A percentile compares a stretch with the other conserved stretches of the same genome.
Evolutionary conservation across 1,284 basidiomycete genomes (phyloP).

Genomic region (Cryptococcus amylolentus): DNA sequence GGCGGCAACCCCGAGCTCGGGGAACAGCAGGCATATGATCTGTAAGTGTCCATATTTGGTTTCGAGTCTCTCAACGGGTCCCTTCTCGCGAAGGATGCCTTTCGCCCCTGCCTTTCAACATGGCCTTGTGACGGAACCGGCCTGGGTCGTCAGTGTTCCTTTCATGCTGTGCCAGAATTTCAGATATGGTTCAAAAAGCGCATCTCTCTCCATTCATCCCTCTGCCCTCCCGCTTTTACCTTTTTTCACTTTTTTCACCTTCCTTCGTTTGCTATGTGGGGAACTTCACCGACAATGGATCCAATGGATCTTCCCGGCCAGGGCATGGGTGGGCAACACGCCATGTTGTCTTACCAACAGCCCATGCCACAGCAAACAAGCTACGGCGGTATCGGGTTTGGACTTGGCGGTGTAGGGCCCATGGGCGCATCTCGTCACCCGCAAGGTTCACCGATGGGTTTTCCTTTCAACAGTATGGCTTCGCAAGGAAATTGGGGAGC

Average conservation of each 20-base stretch:
- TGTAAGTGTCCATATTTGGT: conserved; percentile 1
- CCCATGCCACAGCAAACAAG: conserved; percentile 14
- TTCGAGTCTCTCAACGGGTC: not conserved
- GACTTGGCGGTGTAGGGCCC: conserved; percentile 16
- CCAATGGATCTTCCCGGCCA: conserved; percentile 14
- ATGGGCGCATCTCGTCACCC: not conserved
- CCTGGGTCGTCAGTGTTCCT: not conserved
- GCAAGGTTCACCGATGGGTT: conserved; percentile 5
- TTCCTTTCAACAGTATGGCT: no score
- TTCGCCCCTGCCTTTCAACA: not conserved
- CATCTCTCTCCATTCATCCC: not conserved
- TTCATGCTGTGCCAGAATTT: not conserved
- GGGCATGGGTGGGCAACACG: conserved; percentile 6
- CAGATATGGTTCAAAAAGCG: conserved; percentile 1
- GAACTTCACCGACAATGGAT: conserved; percentile 12
- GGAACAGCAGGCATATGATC: conserved; percentile 1
- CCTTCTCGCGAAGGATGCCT: conserved; percentile 9
- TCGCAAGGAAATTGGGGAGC: conserved; percentile 5
- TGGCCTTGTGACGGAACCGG: not conserved
- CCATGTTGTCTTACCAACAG: conserved; percentile 12
- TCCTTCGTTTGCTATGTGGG: conserved; percentile 14
- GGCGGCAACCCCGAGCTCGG: not conserved
- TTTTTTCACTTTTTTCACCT: not conserved
- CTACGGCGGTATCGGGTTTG: conserved; percentile 36
- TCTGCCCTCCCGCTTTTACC: not conserved